phyloP scores from a whole-genome alignment of 2,329 filamentous ascomycete species.

The Aspergillus sp. region DNA sequence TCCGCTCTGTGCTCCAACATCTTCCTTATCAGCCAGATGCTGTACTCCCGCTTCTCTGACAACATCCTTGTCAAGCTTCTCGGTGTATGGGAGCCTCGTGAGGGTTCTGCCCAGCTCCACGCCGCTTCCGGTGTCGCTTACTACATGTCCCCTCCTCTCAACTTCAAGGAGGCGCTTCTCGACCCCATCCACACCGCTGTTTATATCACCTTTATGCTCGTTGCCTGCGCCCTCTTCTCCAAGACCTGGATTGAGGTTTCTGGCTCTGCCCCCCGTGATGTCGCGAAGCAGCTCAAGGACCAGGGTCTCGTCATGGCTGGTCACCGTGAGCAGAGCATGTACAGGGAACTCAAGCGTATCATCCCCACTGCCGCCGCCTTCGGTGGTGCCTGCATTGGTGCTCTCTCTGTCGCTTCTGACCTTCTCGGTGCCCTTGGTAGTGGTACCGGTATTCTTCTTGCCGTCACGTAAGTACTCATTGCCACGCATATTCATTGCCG shows the following conservation, averaged over 20 bases:
- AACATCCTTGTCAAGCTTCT: slow-evolving; percentile 97
- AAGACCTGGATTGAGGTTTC: slow-evolving; percentile 99
- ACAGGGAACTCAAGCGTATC: slow-evolving; percentile 99
- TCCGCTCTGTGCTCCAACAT: slow-evolving; percentile 98
- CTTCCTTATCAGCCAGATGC: slow-evolving; percentile 98
- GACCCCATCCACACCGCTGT: slow-evolving; percentile 95
- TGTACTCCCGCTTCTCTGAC: slow-evolving; percentile 98
- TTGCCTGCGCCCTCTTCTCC: slow-evolving; percentile 96
- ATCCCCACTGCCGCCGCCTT: slow-evolving; percentile 98
- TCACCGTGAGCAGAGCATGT: slow-evolving; percentile 99
- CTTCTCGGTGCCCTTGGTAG: slow-evolving; percentile 93
- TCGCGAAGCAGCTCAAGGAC: slow-evolving; percentile 99
- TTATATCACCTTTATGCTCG: slow-evolving; percentile 97
- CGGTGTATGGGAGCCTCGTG: slow-evolving; percentile 97
- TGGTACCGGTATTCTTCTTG: slow-evolving; percentile 95
- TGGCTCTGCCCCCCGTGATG: slow-evolving; percentile 93
- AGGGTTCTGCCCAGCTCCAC: slow-evolving; percentile 89
- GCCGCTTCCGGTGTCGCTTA: slow-evolving; percentile 93
- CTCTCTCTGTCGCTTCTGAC: slow-evolving; percentile 91
- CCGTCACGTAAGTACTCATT: slow-evolving; percentile 79
- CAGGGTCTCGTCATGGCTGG: slow-evolving; percentile 99
- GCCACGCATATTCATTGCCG: background rate
- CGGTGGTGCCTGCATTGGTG: slow-evolving; percentile 98
- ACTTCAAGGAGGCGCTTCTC: slow-evolving; percentile 94
- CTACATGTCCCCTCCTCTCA: slow-evolving; percentile 98